Percentiles rank a stretch among this genome's conserved stretches.
Conservation (phyloP, 257 asterid species). For the Ocimum tenuiflorum region DNA sequence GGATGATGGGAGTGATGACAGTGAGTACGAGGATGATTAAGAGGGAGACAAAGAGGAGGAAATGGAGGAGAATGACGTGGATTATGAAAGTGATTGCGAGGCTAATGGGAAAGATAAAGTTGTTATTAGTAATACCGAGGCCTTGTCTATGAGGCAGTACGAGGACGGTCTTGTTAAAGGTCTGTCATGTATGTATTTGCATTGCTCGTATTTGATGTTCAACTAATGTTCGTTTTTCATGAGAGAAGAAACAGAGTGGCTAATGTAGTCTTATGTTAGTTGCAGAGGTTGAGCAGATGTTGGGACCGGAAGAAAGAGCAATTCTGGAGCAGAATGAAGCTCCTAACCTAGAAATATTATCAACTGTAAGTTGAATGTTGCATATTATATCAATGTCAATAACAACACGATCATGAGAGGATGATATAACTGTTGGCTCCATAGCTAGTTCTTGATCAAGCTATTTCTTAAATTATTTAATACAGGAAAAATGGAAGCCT, state of each 20-base stretch:
- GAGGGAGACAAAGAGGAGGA: conserved; percentile 36
- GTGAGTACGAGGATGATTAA: conserved; percentile 59
- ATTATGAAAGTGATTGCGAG: conserved; percentile 73
- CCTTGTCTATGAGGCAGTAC: conserved; percentile 26
- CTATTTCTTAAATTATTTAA: conserved; percentile 7
- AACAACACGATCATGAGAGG: conserved; percentile 6
- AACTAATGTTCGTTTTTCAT: too few species aligned
- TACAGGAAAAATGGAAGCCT: conserved; percentile 76
- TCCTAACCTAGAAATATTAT: conserved; percentile 47
- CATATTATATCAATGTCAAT: background rate
- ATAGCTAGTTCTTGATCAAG: background rate
- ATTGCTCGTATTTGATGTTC: background rate
- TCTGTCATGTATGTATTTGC: too few species aligned
- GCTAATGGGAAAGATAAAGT: conserved; percentile 21
- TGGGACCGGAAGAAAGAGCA: conserved; percentile 68
- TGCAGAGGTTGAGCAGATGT: conserved; percentile 72
- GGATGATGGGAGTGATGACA: conserved; percentile 57
- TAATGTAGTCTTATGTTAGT: conserved; percentile 2
- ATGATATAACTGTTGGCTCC: background rate
- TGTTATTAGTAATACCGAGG: conserved; percentile 23
- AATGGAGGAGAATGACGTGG: conserved; percentile 62
- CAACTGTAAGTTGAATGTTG: conserved; percentile 48
- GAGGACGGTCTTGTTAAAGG: conserved; percentile 65
- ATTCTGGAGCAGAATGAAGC: conserved; percentile 51
- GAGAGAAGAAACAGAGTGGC: background rate